Evolutionary conservation across 192 early-diverging fungal species (phyloP), one percentile per base, ranked within the genome.

Genomic region (Spizellomyces punctatus): DNA sequence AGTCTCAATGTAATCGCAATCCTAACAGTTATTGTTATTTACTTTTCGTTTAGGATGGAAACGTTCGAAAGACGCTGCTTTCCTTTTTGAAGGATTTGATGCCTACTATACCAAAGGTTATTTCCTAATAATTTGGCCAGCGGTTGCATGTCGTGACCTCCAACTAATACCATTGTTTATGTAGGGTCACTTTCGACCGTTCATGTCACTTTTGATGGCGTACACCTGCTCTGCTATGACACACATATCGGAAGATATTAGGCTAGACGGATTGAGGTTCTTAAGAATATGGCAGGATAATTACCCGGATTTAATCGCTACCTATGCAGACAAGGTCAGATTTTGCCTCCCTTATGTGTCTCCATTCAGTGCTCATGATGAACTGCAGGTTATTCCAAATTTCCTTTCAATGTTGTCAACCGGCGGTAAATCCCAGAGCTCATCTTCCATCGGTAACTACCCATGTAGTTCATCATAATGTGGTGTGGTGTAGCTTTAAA

Each of bases 211-310:
- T 42, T 80, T 93, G 27, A 83, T 93, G 56, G 89, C 91, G 5
- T 94, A 90, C 64, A 90, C 89, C 5, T 93, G 91, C 77, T 92
- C 93, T 12, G 93, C 89, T 17, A 93, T 95, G 87, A 94, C 93
- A 6, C 93, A 95, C 76, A 95, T 96, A 42, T 79, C 88, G 59
- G 93, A 95, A 63, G 93, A 93, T 72, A 86, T 96, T 63, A 80
- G 93, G n/a, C 74, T 86, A 10, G 93, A 94, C 73, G 91, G 91
- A 0, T 81, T 94, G 41, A 84, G 86, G 73, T 88, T 93, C 64
- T 83, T 96, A 77, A 88, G 92, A 70, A 60, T 90, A 22, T 92
- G 91, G 87, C 76, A 87, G 12, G 83, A 86, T 3, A 70, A 86
- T 1, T 87, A 83, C 42, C 92, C 91, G 9, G 82, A 78, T 7